Evolutionary conservation across 1,284 basidiomycete species (phyloP), one percentile per base, ranked within the genome.

Genomic region (Moesziomyces sp.): DNA sequence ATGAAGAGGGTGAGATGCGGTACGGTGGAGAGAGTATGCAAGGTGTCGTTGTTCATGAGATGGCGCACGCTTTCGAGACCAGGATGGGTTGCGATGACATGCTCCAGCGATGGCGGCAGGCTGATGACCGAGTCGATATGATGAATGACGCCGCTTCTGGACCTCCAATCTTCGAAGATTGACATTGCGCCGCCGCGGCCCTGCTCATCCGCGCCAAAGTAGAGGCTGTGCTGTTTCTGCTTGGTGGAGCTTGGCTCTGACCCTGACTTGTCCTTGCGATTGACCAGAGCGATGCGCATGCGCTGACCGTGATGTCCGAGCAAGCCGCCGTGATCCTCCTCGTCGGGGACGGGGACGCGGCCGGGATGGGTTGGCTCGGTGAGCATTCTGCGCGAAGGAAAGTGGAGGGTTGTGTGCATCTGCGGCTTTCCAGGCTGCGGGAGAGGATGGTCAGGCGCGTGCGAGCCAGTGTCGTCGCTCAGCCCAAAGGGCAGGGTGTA

Each of bases 1-100:
- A 97, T 88, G 84, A 99, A 99, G 40, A 99, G 78, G 0, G 96
- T 97, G 35, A 97, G 86, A 78, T 92, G 90, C 0, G 92, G 86
- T 0, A 61, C 79, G 6, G 71, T 71, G 8, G 77, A 72, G 13
- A 83, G 55, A 13, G 69, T 74, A 23, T 65, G 61, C 14, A 83
- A 35, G 5, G 71, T 53, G 24, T 71, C 55, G 24, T 61, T 59
- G 88, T 79, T 52, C 47, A 84, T 54, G 48, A 85, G 67, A 79
- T 82, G 68, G 3, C 79, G 58, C 21, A 85, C 63, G 13, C 64
- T 74, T 3, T 79, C 73, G 3, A 86, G 79, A 4, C 72, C 55
- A 4, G 79, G 76, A 34, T 74, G 74, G 0, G 77, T 58, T 28
- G 63, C 53, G 46, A 85, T 67, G 28, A 84, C 59, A 0, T 70